A percentile compares a stretch with the other conserved stretches of the same genome.
Conservation (phyloP, 768 basidiomycete species). For the Boletus subparvulus region DNA sequence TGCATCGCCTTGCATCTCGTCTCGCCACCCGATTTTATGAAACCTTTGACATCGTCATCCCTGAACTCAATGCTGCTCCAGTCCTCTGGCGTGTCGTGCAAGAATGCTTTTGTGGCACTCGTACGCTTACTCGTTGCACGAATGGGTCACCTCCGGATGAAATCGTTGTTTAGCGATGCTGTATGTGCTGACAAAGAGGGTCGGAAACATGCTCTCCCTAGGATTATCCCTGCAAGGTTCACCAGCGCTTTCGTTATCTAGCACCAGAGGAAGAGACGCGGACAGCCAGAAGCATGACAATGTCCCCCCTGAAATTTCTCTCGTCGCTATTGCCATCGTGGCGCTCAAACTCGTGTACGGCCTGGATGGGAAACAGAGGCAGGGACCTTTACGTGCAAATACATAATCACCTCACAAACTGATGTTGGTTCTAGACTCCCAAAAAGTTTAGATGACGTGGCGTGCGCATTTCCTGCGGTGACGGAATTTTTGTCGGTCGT, state of each 20-base stretch:
- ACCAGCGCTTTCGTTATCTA: constrained; percentile 44
- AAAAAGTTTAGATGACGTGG: constrained; percentile 51
- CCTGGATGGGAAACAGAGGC: constrained; percentile 68
- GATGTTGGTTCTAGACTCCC: constrained; percentile 40
- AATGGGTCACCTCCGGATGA: not conserved
- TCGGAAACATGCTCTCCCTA: constrained; percentile 54
- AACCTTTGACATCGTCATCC: constrained; percentile 58
- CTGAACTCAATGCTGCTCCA: constrained; percentile 74
- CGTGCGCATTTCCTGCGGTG: constrained; percentile 53
- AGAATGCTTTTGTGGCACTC: constrained; percentile 65
- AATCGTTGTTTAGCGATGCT: constrained; percentile 45
- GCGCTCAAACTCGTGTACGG: constrained; percentile 87
- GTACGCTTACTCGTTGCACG: constrained; percentile 47
- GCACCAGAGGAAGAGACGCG: constrained; percentile 39
- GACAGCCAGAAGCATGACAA: constrained; percentile 57
- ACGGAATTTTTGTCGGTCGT: constrained; percentile 49
- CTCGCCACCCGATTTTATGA: constrained; percentile 57
- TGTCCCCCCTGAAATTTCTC: constrained; percentile 64
- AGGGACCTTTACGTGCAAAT: constrained; percentile 14
- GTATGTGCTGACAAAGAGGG: constrained; percentile 61
- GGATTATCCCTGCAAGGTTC: constrained; percentile 59
- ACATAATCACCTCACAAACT: constrained; percentile 4
- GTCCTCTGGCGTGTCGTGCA: constrained; percentile 72
- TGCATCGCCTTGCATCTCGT: constrained; percentile 63
- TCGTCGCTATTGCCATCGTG: constrained; percentile 60